Conservation (phyloP, 805 yeast species). For the Candida chilensis region DNA sequence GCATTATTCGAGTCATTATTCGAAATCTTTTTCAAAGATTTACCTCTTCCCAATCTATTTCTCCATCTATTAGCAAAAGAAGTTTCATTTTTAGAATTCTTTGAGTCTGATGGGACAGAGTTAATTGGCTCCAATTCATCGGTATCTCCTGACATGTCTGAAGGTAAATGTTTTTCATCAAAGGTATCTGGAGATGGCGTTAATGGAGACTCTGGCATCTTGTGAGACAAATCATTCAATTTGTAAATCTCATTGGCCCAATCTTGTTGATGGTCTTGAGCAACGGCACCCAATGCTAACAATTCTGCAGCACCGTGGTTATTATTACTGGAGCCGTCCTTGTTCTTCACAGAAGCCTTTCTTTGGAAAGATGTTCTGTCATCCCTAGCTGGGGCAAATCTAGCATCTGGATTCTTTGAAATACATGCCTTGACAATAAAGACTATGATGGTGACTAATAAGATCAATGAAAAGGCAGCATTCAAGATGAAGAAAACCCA, state of each 20-base stretch:
- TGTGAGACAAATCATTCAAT: constrained; percentile 9
- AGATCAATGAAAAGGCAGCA: constrained; percentile 76
- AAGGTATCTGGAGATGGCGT: constrained; percentile 1
- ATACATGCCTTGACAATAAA: constrained; percentile 54
- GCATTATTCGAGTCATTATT: too few relatives aligned
- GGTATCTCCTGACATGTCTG: neutral
- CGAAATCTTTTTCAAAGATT: neutral
- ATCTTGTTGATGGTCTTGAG: constrained; percentile 66
- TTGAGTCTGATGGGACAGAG: neutral
- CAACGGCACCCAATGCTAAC: constrained; percentile 72
- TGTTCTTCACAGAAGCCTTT: constrained; percentile 20
- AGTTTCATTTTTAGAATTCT: neutral
- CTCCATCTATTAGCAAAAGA: constrained; percentile 1
- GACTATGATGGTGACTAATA: constrained; percentile 62
- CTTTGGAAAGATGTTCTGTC: constrained; percentile 87
- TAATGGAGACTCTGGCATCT: constrained; percentile 7
- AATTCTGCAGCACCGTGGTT: constrained; percentile 37
- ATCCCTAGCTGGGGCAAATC: constrained; percentile 83
- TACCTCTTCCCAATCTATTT: neutral
- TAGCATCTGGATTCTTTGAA: constrained; percentile 81
- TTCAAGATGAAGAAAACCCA: constrained; percentile 83
- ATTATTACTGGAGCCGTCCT: constrained; percentile 15
- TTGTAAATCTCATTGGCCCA: constrained; percentile 58
- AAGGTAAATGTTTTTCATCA: neutral
- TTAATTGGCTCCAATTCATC: neutral